Evolutionary conservation across 2,329 filamentous ascomycete species (phyloP), one percentile per base, ranked within the genome.

Genomic region (Lachnellula suecica): DNA sequence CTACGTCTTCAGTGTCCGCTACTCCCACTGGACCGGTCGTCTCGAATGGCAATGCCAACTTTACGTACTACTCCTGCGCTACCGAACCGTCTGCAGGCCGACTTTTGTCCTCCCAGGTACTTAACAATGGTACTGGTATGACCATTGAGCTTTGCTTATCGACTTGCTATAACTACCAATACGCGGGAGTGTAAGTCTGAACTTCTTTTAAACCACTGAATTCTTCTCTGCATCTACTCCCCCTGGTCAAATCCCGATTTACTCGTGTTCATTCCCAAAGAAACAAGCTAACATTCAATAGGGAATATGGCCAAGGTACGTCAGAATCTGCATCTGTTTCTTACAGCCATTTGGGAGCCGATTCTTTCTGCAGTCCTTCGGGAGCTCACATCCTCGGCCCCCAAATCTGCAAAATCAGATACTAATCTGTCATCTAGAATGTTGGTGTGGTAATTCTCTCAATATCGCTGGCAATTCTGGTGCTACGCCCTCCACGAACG

Each of bases 171-270:
- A 54, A 59, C 17, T 70, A 66, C 58, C 49, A 56, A 11, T 72
- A 69, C 51, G 69, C 68, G 5, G 72, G 71, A 2, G 59, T 73
- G 17, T 70, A 73, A 60, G 70, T 70, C 49, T 70, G 70, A 7
- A n/a, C n/a, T n/a, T n/a, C n/a, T n/a, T n/a, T n/a, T n/a, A n/a
- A n/a, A n/a, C n/a, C n/a, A n/a, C n/a, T n/a, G n/a, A n/a, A n/a
- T n/a, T n/a, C n/a, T n/a, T n/a, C n/a, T n/a, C n/a, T n/a, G n/a
- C n/a, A n/a, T n/a, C n/a, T n/a, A n/a, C n/a, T n/a, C n/a, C n/a
- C n/a, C n/a, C n/a, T n/a, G n/a, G n/a, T n/a, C n/a, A n/a, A n/a
- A n/a, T n/a, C n/a, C n/a, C n/a, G n/a, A n/a, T n/a, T n/a, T n/a
- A n/a, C n/a, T n/a, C n/a, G n/a, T n/a, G n/a, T n/a, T n/a, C n/a